Evolutionary conservation across 345 rosid genomes (phyloP), one percentile per base, ranked within the genome.

Genomic region (Euphorbia lathyris): DNA sequence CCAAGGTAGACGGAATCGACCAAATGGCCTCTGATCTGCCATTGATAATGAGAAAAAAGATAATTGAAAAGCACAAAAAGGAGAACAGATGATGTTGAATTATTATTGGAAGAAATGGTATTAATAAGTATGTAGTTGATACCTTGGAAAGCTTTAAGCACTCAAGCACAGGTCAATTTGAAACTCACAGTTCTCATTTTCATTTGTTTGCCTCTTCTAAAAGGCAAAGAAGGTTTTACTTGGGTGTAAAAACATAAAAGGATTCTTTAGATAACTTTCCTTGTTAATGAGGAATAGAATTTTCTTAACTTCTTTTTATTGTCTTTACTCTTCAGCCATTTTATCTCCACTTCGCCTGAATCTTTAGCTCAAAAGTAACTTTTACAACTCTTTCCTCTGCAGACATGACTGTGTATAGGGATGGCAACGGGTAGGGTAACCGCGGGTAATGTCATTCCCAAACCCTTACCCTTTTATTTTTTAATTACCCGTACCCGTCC

Each of bases 1-100:
- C 94, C 94, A 89, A 30, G 94, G 91, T 52, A 89, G 80, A 48
- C 85, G 80, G 72, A 84, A 84, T 22, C 88, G 86, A 26, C 67
- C 19, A 61, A 84, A 81, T 64, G 63, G 84, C 71, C 85, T 78
- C 62, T 70, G 82, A 0, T 85, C 85, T 26, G 79, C 80, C 90
- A 86, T 85, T 12, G 70, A 4, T 77, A 63, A 53, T 42, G 10
- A 66, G 27, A 14, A 27, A 9, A 7, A 65, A 3, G 26, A 68
- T 9, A 57, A 19, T 3, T 11, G 12, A 20, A 40, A 40, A 45
- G 14, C 36, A 23, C 5, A 43, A 34, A 32, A 27, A 25, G 36
- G 43, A 32, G 2, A 25, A 32, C 10, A 26, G 52, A 34, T 57
- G 52, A n/a, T 61, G 63, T 52, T 36, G 10, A 52, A 40, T 26